Base-by-base conservation (phyloP, 345 rosid species). In the Moricandia arvensis region DNA sequence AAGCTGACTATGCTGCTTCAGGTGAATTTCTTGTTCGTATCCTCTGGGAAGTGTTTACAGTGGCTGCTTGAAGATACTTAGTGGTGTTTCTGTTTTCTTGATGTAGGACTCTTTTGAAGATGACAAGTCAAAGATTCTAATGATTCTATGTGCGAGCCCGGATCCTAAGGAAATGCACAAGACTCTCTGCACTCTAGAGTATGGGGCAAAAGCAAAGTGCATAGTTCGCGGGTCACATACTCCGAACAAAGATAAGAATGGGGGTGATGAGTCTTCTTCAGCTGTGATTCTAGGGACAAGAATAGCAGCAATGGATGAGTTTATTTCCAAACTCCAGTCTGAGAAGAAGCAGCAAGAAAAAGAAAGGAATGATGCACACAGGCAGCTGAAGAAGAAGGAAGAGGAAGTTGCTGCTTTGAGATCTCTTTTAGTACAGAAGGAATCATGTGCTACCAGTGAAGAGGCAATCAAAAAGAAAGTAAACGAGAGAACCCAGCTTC, bases 201-300 rank as follows among this genome's bases (percentile, higher is more conserved):
- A 95, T n/a, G 99, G 99, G 37, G 97, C 99, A 16, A 95, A 95
- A 80, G 99, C 99, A 4, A 95, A 95, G 74, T 95, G 99, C 66
- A 95, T 95, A 37, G 81, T 92, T 37, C 96, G 97, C 16, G 97
- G 41, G 86, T n/a, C 93, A 62, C 97, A 88, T 71, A 90, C 87
- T 1, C 93, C 87, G 5, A 69, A 60, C 47, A 94, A 87, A 82
- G 97, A 89, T 74, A 91, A n/a, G 79, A 59, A 63, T 64, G 87
- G 86, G 8, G 75, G 68, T 43, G 99, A 87, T 57, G 96, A 91
- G 72, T 82, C 88, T 59, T 76, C 91, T 9, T 86, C 91, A 33
- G 85, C 86, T 51, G 84, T 81, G 15, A 78, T 86, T 59, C 80
- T 91, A 71, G 97, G 93, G 33, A 80, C 93, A 43, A 88, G 90